Evolutionary conservation across 371 early-diverging fungal species (phyloP).

Genomic region (Mucor circinelloides): DNA sequence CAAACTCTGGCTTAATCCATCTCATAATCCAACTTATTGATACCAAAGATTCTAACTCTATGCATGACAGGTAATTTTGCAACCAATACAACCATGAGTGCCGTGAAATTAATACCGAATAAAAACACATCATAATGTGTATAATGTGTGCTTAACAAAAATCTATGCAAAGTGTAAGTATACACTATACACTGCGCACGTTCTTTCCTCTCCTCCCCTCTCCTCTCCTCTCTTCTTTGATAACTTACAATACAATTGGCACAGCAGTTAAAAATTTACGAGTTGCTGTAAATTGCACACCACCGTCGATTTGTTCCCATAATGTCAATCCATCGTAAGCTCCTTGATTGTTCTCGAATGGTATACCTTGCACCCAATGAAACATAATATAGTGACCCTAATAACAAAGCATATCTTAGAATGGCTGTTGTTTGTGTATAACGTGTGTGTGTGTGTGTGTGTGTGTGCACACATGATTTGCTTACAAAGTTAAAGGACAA

Average conservation of each 20-base stretch:
- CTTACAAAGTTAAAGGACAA: constrained; percentile 87
- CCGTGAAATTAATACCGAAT: constrained; percentile 84
- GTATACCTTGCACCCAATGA: constrained; percentile 93
- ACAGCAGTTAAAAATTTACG: constrained; percentile 92
- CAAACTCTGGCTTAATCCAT: constrained; percentile 23
- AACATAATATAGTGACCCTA: constrained; percentile 94
- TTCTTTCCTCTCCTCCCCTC: background rate
- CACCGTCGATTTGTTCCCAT: constrained; percentile 98
- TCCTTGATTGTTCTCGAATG: constrained; percentile 93
- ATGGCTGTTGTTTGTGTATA: background rate
- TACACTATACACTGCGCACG: background rate
- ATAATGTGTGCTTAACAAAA: constrained; percentile 91
- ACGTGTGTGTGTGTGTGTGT: background rate
- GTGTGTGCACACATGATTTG: constrained; percentile 3
- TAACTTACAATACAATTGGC: constrained; percentile 88
- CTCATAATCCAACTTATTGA: constrained; percentile 53
- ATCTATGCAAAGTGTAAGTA: constrained; percentile 56
- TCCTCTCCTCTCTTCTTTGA: background rate
- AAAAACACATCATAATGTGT: constrained; percentile 88
- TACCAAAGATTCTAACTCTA: constrained; percentile 92
- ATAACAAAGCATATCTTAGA: background rate
- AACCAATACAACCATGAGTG: constrained; percentile 80
- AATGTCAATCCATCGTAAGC: constrained; percentile 90
- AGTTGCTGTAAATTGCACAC: constrained; percentile 93
- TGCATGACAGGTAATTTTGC: constrained; percentile 95